These are phyloP conservation scores for Cystoderma amianthinum DNA, from an alignment of 768 basidiomycete genomes.

Conservation along the genomic window DNA sequence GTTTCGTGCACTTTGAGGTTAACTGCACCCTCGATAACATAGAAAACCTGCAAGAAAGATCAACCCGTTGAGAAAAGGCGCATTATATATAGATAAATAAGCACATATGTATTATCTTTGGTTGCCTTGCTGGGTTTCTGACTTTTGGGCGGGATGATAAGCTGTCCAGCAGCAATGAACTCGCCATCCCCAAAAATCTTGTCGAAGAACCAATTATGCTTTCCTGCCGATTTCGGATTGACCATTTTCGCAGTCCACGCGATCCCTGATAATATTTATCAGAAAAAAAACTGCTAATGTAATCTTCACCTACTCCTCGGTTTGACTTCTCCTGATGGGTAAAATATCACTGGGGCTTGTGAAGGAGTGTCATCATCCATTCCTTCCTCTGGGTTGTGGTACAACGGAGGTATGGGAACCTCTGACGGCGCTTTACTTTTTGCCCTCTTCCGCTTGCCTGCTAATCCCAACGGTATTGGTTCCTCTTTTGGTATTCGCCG, in stretches of 20 bases:
- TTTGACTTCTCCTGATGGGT: conserved; percentile 50
- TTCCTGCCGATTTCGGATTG: conserved; percentile 48
- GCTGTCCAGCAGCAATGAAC: conserved; percentile 86
- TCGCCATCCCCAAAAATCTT: conserved; percentile 89
- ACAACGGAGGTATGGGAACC: conserved; percentile 14
- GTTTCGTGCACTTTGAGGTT: conserved; percentile 79
- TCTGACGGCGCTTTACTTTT: conserved; percentile 49
- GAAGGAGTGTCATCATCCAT: conserved; percentile 81
- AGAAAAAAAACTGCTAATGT: conserved; percentile 4
- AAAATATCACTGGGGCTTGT: conserved; percentile 64
- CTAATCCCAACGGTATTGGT: conserved; percentile 17
- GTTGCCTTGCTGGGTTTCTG: conserved; percentile 83
- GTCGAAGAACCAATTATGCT: conserved; percentile 76
- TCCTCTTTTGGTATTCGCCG: conserved; percentile 41
- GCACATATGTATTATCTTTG: conserved; percentile 76
- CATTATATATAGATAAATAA: conserved; percentile 1
- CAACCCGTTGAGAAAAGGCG: background rate
- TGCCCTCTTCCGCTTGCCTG: conserved; percentile 24
- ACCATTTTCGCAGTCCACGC: conserved; percentile 72
- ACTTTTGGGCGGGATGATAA: conserved; percentile 73
- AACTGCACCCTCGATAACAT: conserved; percentile 84
- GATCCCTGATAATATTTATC: conserved; percentile 46
- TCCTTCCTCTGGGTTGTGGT: conserved; percentile 56
- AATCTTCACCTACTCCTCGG: conserved; percentile 57
- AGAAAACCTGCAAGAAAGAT: conserved; percentile 30